Conservation (phyloP, 2,329 filamentous ascomycete genomes). For the Colletotrichum lupini region DNA sequence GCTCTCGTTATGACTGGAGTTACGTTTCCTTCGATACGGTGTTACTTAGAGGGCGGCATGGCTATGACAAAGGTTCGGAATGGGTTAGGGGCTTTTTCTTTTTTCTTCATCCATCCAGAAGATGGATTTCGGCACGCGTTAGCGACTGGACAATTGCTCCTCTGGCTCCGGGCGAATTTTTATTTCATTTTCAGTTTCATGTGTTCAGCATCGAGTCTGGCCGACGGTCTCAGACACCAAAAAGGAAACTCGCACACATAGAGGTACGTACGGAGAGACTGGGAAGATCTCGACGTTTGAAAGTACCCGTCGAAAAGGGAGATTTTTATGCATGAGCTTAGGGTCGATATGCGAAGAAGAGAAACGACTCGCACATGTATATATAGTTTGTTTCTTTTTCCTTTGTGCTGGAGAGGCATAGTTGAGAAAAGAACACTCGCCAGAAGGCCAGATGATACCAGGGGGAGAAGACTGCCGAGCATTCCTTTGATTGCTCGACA, state of each 20-base stretch:
- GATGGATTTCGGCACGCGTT: constrained; percentile 30
- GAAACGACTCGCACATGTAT: constrained; percentile 37
- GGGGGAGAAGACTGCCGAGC: constrained; percentile 27
- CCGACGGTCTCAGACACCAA: constrained; percentile 19
- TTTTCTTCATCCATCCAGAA: constrained; percentile 30
- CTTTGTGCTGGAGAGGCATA: constrained; percentile 30
- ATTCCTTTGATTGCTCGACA: constrained; percentile 1
- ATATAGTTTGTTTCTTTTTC: constrained; percentile 37
- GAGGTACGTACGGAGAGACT: constrained; percentile 25
- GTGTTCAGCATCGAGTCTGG: constrained; percentile 32
- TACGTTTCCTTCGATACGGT: constrained; percentile 35
- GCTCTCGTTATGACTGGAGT: constrained; percentile 35
- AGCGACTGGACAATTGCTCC: constrained; percentile 26
- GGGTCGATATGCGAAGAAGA: constrained; percentile 34
- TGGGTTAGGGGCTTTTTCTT: constrained; percentile 29
- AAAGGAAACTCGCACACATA: constrained; percentile 34
- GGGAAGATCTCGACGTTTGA: constrained; percentile 28
- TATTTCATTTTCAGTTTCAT: constrained; percentile 6
- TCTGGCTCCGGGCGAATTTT: constrained; percentile 26
- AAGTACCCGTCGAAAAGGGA: constrained; percentile 27
- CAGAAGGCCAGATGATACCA: constrained; percentile 36
- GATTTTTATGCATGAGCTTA: constrained; percentile 33
- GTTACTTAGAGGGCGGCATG: constrained; percentile 35
- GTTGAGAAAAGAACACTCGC: constrained; percentile 23
- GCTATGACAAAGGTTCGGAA: constrained; percentile 32